Evolutionary conservation across 768 basidiomycete species (phyloP), one percentile per base, ranked within the genome.

Genomic region (Lactarius akahatsu): DNA sequence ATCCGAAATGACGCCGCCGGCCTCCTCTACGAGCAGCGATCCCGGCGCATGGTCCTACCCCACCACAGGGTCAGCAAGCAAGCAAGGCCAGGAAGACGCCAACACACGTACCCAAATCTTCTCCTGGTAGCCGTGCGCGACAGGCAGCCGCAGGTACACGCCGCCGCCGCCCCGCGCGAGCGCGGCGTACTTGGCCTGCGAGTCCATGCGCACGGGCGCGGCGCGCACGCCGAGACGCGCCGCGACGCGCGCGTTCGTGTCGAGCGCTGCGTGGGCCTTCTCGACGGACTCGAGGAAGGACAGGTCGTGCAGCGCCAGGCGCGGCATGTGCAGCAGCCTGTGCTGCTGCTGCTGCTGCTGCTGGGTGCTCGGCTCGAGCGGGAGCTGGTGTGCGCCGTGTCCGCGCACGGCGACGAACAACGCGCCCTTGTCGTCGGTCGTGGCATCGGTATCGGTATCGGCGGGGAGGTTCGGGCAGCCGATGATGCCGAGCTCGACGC

Each of bases 131-230:
- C 88, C 90, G 4, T 84, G 79, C 10, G 86, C 86, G 0, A 87
- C 87, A 0, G 92, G 92, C 82, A 93, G 88, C 9, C 92, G 81
- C 52, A 94, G 78, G 74, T 94, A 96, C 41, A 85, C 84, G 1
- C 87, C 88, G 0, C 65, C 70, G 6, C 52, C 47, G 2, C 94
- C 94, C 50, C 96, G 80, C 5, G 88, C 86, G 16, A 98, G 84
- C 72, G 88, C 87, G 36, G 89, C 86, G 71, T 98, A 98, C 78
- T 98, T 99, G 1, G 95, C 94, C 76, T 98, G 96, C 74, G 90
- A 92, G 75, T 98, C 96, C 95, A 98, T 97, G 23, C 93, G 82
- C 18, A 87, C 80, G 10, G 91, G 87, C 0, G 82, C 74, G 2
- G 83, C 78, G 20, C 86, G 86, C 62, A 97, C 83, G 2, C 83